A percentile compares a stretch with the other conserved stretches of the same genome.
Evolutionary conservation across 2,329 filamentous ascomycete genomes (phyloP).

Genomic region (Aspergillus amoenus): DNA sequence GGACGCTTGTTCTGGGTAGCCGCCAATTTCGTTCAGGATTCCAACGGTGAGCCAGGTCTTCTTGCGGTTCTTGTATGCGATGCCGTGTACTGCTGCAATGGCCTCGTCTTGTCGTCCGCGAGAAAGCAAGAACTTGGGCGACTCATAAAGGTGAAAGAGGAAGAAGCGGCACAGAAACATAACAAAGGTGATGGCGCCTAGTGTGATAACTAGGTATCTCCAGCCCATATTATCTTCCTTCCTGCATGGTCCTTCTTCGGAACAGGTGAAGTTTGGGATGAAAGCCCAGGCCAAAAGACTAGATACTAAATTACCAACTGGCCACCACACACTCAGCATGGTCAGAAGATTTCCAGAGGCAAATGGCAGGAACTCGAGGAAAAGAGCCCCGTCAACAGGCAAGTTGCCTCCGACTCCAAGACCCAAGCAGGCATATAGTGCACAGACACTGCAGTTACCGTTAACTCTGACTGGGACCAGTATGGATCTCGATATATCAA

Average conservation of each 20-base stretch:
- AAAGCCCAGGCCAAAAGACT: slow-evolving; percentile 69
- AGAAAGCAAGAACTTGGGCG: slow-evolving; percentile 78
- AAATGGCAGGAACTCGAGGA: slow-evolving; percentile 79
- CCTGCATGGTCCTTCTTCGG: slow-evolving; percentile 32
- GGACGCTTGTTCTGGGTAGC: slow-evolving; percentile 43
- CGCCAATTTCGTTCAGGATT: slow-evolving; percentile 57
- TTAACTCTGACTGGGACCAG: neutral
- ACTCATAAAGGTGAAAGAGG: slow-evolving; percentile 79
- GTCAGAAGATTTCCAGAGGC: slow-evolving; percentile 73
- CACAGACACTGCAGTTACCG: slow-evolving; percentile 48
- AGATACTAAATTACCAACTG: slow-evolving; percentile 73
- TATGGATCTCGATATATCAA: slow-evolving; percentile 21
- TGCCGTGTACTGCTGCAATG: slow-evolving; percentile 74
- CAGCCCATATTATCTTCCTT: slow-evolving; percentile 66
- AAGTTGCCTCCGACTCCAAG: slow-evolving; percentile 74
- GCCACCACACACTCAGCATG: slow-evolving; percentile 84
- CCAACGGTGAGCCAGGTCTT: slow-evolving; percentile 77
- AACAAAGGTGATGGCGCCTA: slow-evolving; percentile 69
- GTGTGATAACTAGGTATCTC: slow-evolving; percentile 70
- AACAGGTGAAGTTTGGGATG: slow-evolving; percentile 65
- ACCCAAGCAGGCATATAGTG: slow-evolving; percentile 61
- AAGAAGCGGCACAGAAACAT: slow-evolving; percentile 81
- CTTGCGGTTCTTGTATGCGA: slow-evolving; percentile 67
- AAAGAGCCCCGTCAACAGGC: slow-evolving; percentile 76
- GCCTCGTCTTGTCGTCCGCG: slow-evolving; percentile 75